Evolutionary conservation across 352 stramenopile genomes (phyloP), one percentile per base, ranked within the genome.

Genomic region (Globisporangium orthogonon): DNA sequence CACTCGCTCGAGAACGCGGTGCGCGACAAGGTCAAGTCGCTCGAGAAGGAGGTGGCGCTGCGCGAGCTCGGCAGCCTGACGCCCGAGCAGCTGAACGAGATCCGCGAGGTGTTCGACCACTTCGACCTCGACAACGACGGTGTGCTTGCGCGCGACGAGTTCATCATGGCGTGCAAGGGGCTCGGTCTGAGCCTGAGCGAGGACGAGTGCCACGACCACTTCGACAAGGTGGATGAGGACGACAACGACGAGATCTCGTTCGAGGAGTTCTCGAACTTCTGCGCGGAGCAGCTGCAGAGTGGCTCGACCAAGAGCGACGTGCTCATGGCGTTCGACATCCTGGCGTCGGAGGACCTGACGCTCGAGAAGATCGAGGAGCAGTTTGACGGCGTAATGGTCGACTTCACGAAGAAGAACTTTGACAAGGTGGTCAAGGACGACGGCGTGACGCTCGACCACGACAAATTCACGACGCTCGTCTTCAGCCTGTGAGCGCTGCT

Each of bases 151-250:
- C 84, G 89, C 29, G 83, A 93, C 28, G 88, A 97, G 63, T 95
- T 97, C 46, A 94, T 92, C 67, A 95, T 95, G 79, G 88, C 86
- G 14, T 95, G 86, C 73, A 94, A 94, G 65, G 88, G 78, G 45
- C 78, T 95, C 28, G 88, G 88, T 35, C 65, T 96, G 54, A 86
- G 74, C 58, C 65, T 97, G 48, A 92, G 82, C 50, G 86, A 97
- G 46, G 81, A 95, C 53, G 87, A 95, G 35, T 92, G 86, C 65
- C 86, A 95, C 66, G 76, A 91, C 60, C 76, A 87, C 66, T 96
- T 96, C 48, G 85, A 94, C 67, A 90, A 91, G 69, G 76, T 93
- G 31, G 86, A 93, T 61, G 68, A 76, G 45, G 74, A 91, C 40
- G 78, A 93, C 56, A 90, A 83, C 45, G 87, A 94, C 33, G 85